Percentiles rank a stretch among this genome's conserved stretches.
phyloP scores from a whole-genome alignment of 2,329 filamentous ascomycete species.

The Cercospora nicotianae region DNA sequence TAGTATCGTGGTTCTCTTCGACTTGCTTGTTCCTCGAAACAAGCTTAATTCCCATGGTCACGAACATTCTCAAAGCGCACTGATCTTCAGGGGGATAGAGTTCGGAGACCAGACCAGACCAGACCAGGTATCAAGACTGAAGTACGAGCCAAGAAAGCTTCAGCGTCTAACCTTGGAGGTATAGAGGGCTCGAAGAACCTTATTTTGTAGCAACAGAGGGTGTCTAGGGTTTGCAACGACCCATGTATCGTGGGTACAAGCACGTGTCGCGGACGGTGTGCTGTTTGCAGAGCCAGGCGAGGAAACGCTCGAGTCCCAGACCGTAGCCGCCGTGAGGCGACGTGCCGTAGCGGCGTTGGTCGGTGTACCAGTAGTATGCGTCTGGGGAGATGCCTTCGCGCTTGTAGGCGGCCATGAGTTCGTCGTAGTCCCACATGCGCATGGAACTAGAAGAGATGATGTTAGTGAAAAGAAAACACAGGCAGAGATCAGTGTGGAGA shows the following conservation, averaged over 20 bases:
- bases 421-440: conserved; percentile 90
- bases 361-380: conserved; percentile 98
- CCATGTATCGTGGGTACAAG: conserved; percentile 79
- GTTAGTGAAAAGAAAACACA: not conserved
- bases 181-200: not conserved
- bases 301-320: conserved; percentile 80
- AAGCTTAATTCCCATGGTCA: not conserved
- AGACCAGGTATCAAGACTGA: not conserved
- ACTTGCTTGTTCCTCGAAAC: not conserved
- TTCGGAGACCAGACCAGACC: not conserved
- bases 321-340: conserved; percentile 93
- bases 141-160: not conserved
- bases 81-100: not conserved
- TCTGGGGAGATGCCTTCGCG: conserved; percentile 79
- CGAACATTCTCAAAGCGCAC: not conserved
- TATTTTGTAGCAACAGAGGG: not conserved
- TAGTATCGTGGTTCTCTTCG: not conserved
- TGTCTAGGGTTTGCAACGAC: conserved; percentile 69
- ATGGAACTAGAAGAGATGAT: conserved; percentile 70
- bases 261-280: conserved; percentile 68
- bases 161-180: not conserved
- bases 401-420: conserved; percentile 84
- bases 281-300: conserved; percentile 66
- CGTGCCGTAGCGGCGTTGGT: conserved; percentile 74
- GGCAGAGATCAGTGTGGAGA: not conserved